These are phyloP conservation scores for Lecanoromycetidae sp. DNA, from an alignment of 2,329 filamentous ascomycete genomes.

Conservation along the genomic window DNA sequence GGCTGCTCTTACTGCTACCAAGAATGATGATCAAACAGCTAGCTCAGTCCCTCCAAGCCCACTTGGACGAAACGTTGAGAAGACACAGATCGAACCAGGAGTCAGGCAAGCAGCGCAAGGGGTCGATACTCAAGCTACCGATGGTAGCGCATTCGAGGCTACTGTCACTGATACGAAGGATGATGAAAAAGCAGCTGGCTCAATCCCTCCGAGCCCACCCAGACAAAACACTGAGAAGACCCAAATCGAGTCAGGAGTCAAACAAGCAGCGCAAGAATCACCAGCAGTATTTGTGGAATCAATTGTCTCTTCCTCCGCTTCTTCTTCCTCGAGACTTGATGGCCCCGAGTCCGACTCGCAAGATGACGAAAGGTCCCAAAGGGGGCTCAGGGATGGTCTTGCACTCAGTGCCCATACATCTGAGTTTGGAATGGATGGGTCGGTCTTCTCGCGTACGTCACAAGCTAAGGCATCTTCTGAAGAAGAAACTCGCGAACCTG, in stretches of 20 bases:
- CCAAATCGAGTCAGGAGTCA: neutral
- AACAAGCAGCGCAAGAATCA: neutral
- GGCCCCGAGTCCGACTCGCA: neutral
- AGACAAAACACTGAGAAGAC: neutral
- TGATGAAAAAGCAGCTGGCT: neutral
- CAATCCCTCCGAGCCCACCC: neutral
- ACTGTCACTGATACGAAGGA: neutral
- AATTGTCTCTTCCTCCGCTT: neutral
- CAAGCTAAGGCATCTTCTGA: neutral
- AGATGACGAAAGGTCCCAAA: neutral
- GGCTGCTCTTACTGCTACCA: neutral
- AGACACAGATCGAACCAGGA: neutral
- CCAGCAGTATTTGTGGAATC: neutral
- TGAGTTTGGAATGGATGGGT: slow-evolving; percentile 9
- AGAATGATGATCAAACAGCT: neutral
- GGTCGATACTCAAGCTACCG: too few relatives aligned
- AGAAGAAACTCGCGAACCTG: slow-evolving; percentile 8
- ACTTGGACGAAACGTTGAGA: neutral
- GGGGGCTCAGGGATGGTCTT: neutral
- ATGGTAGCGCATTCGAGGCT: neutral
- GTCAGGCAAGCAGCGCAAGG: neutral
- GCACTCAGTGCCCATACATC: neutral
- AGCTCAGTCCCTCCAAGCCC: neutral
- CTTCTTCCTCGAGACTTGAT: too few relatives aligned
- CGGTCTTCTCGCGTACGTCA: neutral